Conservation (phyloP, 345 rosid genomes). For the Eucalyptus victrix region DNA sequence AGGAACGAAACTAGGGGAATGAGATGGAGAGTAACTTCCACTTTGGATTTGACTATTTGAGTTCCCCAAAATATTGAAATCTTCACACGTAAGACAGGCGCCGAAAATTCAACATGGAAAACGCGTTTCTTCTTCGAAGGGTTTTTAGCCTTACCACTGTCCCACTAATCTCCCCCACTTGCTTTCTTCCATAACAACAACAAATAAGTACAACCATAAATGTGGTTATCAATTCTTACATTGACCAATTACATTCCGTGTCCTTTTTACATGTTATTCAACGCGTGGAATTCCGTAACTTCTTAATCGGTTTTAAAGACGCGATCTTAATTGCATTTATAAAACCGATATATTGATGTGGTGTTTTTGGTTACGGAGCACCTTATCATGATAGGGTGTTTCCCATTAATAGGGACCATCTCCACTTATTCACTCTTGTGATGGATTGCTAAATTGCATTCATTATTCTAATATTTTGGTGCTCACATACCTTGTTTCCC, state of each 20-base stretch:
- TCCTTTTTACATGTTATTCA: no score
- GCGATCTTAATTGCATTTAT: background rate
- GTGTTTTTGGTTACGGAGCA: no score
- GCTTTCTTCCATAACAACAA: background rate
- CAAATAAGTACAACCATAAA: background rate
- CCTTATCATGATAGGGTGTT: no score
- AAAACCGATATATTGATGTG: no score
- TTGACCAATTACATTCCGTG: background rate
- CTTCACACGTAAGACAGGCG: background rate
- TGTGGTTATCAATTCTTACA: background rate
- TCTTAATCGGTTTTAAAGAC: background rate
- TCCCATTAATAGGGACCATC: no score
- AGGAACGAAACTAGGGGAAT: background rate
- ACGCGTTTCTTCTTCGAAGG: background rate
- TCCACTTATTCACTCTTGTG: no score
- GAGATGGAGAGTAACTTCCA: background rate
- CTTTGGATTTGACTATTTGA: background rate
- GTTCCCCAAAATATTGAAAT: background rate
- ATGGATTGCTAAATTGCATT: no score
- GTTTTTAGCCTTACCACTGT: background rate
- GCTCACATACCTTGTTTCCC: accelerated
- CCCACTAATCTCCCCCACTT: background rate
- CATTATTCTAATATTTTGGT: no score
- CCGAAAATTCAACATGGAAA: background rate
- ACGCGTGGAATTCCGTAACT: background rate